Base-by-base conservation (phyloP, 768 basidiomycete species). In the Serendipita sp. region DNA sequence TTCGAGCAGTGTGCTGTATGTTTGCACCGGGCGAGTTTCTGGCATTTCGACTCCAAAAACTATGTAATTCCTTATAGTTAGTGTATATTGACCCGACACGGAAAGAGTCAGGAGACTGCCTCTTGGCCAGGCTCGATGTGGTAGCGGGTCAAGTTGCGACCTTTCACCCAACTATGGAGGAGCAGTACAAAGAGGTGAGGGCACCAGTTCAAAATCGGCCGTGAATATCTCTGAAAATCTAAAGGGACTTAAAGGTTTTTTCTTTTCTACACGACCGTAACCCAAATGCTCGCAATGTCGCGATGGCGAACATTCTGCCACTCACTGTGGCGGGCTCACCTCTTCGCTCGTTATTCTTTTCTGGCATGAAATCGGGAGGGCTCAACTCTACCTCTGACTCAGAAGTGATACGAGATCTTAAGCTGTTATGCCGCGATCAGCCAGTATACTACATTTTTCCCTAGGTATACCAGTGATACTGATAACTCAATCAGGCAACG, bases 401-500 rank as follows among this genome's bases (percentile, higher is more conserved):
- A 63, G 80, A 85, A 66, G 68, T 85, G 40, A 82, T 95, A 63
- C 78, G 84, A 52, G 90, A 95, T 75, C 70, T 98, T 66, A 94
- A 92, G 71, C 71, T 88, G 0, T 75, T 97, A 53, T 97, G 94
- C 73, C 76, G 89, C 68, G 95, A 98, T 74, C 88, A 91, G 71
- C 79, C 91, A 62, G 93, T 87, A 67, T 58, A 23, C 23, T 23
- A 23, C 23, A 23, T 23, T 23, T 23, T 23, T 23, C 23, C 23
- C 23, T 23, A 23, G 23, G 80, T 72, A 62, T 18, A 15, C 27
- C 52, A 13, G 64, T 45, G 43, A 58, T 36, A 13, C 50, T 58
- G 27, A 52, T 50, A 10, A 11, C 6, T 13, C 15, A 11, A 43
- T 36, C 48, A 96, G 91, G 82, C 84, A 64, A 82, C 91, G 62